phyloP scores from a whole-genome alignment of 2,329 filamentous ascomycete species.

The Nigrospora osmanthi region DNA sequence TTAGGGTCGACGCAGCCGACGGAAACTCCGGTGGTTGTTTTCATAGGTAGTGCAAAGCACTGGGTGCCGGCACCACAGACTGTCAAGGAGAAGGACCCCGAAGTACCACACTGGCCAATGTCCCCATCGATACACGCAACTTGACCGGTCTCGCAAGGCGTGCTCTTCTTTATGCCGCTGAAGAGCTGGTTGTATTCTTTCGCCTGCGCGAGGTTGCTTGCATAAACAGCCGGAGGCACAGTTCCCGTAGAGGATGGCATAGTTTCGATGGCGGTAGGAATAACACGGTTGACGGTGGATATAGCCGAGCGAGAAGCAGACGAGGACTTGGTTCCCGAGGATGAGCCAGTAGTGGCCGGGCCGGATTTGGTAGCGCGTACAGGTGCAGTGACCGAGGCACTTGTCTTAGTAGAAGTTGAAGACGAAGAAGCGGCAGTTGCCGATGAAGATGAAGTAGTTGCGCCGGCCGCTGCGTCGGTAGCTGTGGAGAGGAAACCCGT shows the following conservation, averaged over 20 bases:
- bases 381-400: neutral
- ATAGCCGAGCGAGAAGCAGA: conserved; percentile 14
- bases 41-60: conserved; percentile 50
- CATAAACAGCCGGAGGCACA: conserved; percentile 32
- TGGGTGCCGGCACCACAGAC: conserved; percentile 24
- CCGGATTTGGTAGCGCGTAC: neutral
- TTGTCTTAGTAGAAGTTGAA: neutral
- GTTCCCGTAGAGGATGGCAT: conserved; percentile 27
- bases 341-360: conserved; percentile 29
- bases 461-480: neutral
- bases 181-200: conserved; percentile 39
- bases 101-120: conserved; percentile 34
- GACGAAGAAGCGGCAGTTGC: neutral
- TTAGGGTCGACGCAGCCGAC: conserved; percentile 37
- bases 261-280: conserved; percentile 34
- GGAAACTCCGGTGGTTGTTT: conserved; percentile 34
- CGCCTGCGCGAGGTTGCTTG: conserved; percentile 36
- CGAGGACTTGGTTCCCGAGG: conserved; percentile 91
- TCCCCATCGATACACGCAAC: conserved; percentile 45
- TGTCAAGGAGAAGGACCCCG: conserved; percentile 32
- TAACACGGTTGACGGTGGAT: conserved; percentile 24
- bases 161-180: conserved; percentile 31
- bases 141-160: conserved; percentile 37
- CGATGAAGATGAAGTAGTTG: neutral
- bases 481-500: neutral